Conservation (phyloP, 2,329 filamentous ascomycete species). For the Colletotrichum lini region DNA sequence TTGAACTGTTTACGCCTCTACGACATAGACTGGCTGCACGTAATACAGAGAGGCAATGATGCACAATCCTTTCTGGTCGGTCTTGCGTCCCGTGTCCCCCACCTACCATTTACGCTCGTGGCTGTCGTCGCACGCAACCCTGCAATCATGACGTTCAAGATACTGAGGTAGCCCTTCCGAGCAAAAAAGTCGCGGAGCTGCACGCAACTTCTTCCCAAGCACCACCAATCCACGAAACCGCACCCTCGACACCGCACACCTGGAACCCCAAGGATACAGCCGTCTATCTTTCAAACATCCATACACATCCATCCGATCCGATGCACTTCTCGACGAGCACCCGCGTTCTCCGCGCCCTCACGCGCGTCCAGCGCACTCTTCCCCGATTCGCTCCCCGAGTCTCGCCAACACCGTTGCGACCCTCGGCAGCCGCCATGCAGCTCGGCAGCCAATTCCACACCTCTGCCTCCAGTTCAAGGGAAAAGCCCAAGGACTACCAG, state of each 20-base stretch:
- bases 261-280: not conserved
- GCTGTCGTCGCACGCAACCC: conserved; percentile 2
- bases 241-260: not conserved
- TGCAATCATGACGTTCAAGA: conserved; percentile 42
- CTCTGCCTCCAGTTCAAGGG: not conserved
- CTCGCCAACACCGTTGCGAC: not conserved
- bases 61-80: not conserved
- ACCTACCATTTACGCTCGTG: not conserved
- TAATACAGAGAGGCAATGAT: not conserved
- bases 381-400: conserved; percentile 16
- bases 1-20: conserved; percentile 33
- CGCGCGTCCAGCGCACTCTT: conserved; percentile 30
- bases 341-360: conserved; percentile 33
- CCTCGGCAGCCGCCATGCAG: conserved; percentile 13
- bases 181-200: not conserved
- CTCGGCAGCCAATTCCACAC: conserved; percentile 33
- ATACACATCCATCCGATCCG: not conserved
- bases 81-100: not conserved
- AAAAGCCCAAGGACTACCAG: conserved; percentile 31
- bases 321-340: conserved; percentile 24
- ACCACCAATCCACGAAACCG: not conserved
- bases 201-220: conserved; percentile 6
- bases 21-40: not conserved
- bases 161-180: conserved; percentile 1
- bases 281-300: not conserved